Evolutionary conservation across 306 rosid genomes (phyloP), one percentile per base, ranked within the genome.

Genomic region (Quillaja saponaria): DNA sequence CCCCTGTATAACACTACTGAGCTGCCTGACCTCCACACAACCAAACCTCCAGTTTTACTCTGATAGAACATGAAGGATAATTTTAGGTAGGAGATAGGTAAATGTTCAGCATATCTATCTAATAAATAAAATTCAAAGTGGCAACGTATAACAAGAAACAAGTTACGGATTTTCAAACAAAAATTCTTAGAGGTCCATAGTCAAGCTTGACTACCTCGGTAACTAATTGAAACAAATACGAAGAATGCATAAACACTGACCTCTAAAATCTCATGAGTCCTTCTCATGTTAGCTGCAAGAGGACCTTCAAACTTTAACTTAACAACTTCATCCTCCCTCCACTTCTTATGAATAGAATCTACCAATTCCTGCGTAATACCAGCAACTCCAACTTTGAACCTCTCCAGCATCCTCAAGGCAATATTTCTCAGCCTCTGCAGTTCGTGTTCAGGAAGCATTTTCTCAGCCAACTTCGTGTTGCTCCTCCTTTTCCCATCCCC

Each of bases 11-110:
- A 54, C 73, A 91, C 96, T 51, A 88, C 65, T 34, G 87, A 82
- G 69, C 96, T 80, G 40, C 97, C 97, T 0, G 96, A 91, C 74
- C 97, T 85, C 95, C 96, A 88, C 55, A 91, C 82, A 63, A 91
- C 91, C 69, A 86, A 71, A 46, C 97, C 96, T 67, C 97, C 90
- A 25, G 90, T 86, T 82, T 72, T 91, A 67, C 69, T 82, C 97
- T 91, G 75, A 71, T 58, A 42, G 61, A 62, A 69, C 57, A 35
- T 13, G 35, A 71, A 67, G 28, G 60, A n/a, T 35, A 69, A 55
- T 17, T 18, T 48, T 8, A 67, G 49, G 41, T 46, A 68, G 38
- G 57, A 71, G 58, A 58, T 68, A 50, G n/a, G 73, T 18, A 58
- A 59, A 61, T 38, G 10, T 68, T 61, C 21, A 52, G 40, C 53